These are phyloP conservation scores for Ascodesmis nigricans DNA, from an alignment of 495 filamentous ascomycete genomes.

Conservation along the genomic window DNA sequence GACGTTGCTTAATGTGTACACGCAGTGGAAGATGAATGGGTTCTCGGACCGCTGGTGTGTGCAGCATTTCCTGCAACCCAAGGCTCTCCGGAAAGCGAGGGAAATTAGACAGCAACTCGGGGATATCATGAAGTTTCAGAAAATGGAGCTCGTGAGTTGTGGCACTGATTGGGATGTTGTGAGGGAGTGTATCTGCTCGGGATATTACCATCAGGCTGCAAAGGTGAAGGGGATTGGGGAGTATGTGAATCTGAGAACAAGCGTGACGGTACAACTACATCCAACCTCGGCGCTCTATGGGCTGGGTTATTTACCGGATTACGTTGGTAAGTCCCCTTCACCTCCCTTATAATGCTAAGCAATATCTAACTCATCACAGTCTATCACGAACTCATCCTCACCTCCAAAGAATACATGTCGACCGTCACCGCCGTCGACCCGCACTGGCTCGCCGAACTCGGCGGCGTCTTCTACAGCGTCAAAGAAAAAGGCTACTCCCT, in stretches of 20 bases:
- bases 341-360: neutral
- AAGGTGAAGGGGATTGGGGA: conserved; percentile 91
- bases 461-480: conserved; percentile 95
- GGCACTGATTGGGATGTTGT: conserved; percentile 94
- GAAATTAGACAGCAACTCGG: conserved; percentile 83
- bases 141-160: conserved; percentile 69
- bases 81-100: conserved; percentile 69
- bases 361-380: conserved; percentile 24
- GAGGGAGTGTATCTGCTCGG: conserved; percentile 88
- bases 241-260: conserved; percentile 88
- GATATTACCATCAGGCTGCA: conserved; percentile 97
- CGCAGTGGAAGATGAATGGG: conserved; percentile 83
- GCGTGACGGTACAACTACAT: conserved; percentile 80
- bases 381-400: conserved; percentile 95
- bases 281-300: conserved; percentile 86
- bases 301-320: conserved; percentile 80
- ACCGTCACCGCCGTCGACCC: conserved; percentile 93
- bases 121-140: conserved; percentile 88
- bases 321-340: conserved; percentile 33
- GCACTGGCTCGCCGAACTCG: conserved; percentile 92
- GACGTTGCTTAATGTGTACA: conserved; percentile 87
- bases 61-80: conserved; percentile 80
- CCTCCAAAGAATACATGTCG: conserved; percentile 95
- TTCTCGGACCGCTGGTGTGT: conserved; percentile 80
- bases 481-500: conserved; percentile 95